These are phyloP conservation scores for Akanthomyces lecanii DNA, from an alignment of 2,329 filamentous ascomycete species.

Conservation along the genomic window DNA sequence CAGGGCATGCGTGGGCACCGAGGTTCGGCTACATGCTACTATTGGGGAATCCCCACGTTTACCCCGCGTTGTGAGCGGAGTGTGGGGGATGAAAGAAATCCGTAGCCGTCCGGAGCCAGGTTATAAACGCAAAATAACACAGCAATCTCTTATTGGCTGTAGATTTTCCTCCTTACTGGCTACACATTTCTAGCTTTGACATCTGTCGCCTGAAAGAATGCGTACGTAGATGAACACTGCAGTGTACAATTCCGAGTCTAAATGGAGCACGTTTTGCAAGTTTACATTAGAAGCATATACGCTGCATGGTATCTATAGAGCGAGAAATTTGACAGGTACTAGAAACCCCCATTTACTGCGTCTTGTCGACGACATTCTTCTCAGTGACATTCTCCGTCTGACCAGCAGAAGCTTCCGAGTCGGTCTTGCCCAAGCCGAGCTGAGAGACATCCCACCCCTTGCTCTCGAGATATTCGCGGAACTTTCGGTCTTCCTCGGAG, in stretches of 20 bases:
- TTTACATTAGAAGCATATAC: not conserved
- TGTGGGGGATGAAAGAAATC: not conserved
- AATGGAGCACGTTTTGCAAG: too few species aligned
- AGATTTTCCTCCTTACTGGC: not conserved
- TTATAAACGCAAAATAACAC: too few species aligned
- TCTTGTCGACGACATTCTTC: not conserved
- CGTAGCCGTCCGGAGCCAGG: not conserved
- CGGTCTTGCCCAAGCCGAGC: constrained; percentile 40
- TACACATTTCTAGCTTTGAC: not conserved
- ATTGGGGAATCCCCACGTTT: constrained; percentile 4
- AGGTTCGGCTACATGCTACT: constrained; percentile 9
- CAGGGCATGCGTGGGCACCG: not conserved
- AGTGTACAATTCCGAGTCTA: too few species aligned
- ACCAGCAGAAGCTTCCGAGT: constrained; percentile 17
- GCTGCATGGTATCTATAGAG: not conserved
- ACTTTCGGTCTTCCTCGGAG: constrained; percentile 67
- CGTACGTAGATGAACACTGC: too few species aligned
- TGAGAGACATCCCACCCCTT: constrained; percentile 71
- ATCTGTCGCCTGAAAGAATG: too few species aligned
- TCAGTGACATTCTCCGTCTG: constrained; percentile 1
- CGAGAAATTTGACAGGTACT: not conserved
- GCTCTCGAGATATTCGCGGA: constrained; percentile 66
- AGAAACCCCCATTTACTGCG: not conserved
- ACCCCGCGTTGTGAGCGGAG: constrained; percentile 11
- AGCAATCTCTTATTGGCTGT: too few species aligned